Base-by-base conservation (phyloP, 2,329 filamentous ascomycete species). In the Hyphodiscus sp. region DNA sequence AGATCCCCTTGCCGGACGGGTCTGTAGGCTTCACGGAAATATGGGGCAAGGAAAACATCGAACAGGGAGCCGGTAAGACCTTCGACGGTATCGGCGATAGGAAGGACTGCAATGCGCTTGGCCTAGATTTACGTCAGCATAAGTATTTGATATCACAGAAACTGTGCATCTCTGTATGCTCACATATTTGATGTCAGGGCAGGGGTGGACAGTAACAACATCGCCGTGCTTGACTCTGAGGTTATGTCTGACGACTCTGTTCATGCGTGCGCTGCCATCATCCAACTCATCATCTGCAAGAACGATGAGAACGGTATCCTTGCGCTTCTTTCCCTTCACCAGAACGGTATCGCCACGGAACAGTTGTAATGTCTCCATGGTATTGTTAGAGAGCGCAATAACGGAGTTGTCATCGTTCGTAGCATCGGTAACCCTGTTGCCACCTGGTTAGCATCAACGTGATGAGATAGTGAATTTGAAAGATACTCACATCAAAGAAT, bases 111-210 rank as follows among this genome's bases (percentile, higher is more conserved):
- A 70, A 99, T 96, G 68, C 94, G 90, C 82, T 99, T 99, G 74
- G 95, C 94, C 91, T 96, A 60, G 50, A 54, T 20, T 53, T 45
- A 45, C 26, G 48, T 70, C 61, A 69, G 65, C 29, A 60, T 11
- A 45, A 44, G 11, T 11, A 30, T 16, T 48, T 20, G 18, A 6
- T 23, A 30, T 13, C 19, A 20, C 10, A n/a, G 20, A 19, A 45
- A 7, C n/a, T 13, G 20, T 33, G 13, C 41, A n/a, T 42, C 13
- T 43, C 19, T 8, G 10, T 47, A 44, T 53, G 82, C 90, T 73
- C 74, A 96, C 91, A 73, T 99, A 99, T 96, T 99, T 99, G 80
- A 99, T 99, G 73, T 99, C 94, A 18, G 94, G 92, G 78, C 94
- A 99, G 52, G 95, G 85, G 76, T 97, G 91, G 61, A 99, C 91